Conservation (phyloP, 129 eudicot genomes). For the Mikania micrantha region DNA sequence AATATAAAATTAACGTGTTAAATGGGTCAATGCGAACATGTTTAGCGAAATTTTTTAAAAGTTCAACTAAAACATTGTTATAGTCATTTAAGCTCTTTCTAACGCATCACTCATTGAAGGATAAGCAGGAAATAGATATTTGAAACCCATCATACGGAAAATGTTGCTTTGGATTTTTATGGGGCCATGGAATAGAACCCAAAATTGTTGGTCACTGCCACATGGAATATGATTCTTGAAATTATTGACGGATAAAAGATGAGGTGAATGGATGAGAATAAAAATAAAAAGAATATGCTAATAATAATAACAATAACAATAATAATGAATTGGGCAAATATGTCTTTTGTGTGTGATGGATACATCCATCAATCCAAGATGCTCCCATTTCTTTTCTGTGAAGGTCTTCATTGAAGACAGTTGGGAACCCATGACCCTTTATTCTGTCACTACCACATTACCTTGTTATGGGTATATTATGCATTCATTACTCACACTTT, state of each 20-base stretch:
- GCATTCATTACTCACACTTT: constrained; percentile 21
- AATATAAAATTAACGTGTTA: no score
- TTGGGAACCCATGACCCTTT: constrained; percentile 27
- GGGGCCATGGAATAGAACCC: not conserved
- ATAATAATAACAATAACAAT: no score
- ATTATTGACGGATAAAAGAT: not conserved
- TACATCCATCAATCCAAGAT: constrained; percentile 33
- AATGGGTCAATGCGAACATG: no score
- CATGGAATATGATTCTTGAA: not conserved
- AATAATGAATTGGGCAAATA: no score
- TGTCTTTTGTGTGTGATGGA: constrained; percentile 15
- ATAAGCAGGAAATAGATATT: no score
- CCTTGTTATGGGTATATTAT: constrained; percentile 17
- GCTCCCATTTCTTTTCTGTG: constrained; percentile 32
- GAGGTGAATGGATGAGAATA: constrained; percentile 7
- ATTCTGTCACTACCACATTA: constrained; percentile 27
- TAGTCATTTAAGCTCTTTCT: no score
- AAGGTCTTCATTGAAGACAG: constrained; percentile 19
- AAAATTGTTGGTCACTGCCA: not conserved
- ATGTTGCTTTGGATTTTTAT: not conserved
- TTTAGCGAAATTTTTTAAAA: no score
- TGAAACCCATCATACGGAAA: not conserved
- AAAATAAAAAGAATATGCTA: not conserved
- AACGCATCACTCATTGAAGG: no score
- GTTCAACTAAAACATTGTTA: no score